Base-by-base conservation (phyloP, 192 early-diverging fungal species). In the Funneliformis geosporum region DNA sequence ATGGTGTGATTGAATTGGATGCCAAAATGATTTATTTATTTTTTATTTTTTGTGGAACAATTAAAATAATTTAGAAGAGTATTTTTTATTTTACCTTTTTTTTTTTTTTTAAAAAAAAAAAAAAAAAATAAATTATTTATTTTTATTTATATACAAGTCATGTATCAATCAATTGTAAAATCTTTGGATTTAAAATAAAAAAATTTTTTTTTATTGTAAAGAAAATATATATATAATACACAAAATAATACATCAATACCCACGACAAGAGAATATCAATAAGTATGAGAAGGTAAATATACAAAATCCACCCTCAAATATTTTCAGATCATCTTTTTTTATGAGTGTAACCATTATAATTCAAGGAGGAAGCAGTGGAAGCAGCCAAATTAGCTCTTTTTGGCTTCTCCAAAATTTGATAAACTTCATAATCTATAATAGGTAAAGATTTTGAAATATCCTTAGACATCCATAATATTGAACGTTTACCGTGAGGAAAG, bases 371-470 rank as follows among this genome's bases (percentile, higher is more conserved):
- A 1, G 50, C 5, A 16, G 43, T 0, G 9, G 69, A 12, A 46
- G 69, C 9, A 25, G 6, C 11, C 2, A 25, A 46, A 71, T 44
- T 71, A 25, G 25, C 9, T 46, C 69, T 43, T 71, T 38, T 43
- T 44, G 25, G 69, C 46, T 71, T 71, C 12, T 71, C 69, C 23
- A 71, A 40, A 46, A 71, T 27, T 38, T 71, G 69, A 71, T 25
- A 71, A 46, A 71, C 69, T 71, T 71, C 69, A 46, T 71, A 71
- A 71, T 71, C 42, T 43, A 25, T 8, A 25, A 71, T 42, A 25
- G 43, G 40, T 25, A 71, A 5, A 39, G 66, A 68, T 8, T 68
- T 18, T 4, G 66, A 68, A 68, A 47, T 46, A 47, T 71, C 69
- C 21, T 71, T 71, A n/a, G 69, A 44, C 43, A 25, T 71, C 69